These are phyloP conservation scores for Hymenoscyphus albidus DNA, from an alignment of 2,329 filamentous ascomycete genomes.

Conservation along the genomic window DNA sequence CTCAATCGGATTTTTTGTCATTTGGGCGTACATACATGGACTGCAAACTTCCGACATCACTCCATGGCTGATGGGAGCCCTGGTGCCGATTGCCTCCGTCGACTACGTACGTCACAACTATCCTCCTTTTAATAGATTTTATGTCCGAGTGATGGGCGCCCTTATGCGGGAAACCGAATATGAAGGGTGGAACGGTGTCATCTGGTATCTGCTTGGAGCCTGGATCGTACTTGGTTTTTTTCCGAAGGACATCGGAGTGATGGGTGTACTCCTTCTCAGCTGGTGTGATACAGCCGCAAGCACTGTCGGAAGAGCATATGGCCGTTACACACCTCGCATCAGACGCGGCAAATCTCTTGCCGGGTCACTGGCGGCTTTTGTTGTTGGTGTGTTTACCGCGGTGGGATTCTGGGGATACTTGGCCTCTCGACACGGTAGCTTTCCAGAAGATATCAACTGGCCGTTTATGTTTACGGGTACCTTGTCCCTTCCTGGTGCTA, in stretches of 20 bases:
- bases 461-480: conserved; percentile 78
- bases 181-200: conserved; percentile 90
- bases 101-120: conserved; percentile 83
- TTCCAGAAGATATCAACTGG: conserved; percentile 64
- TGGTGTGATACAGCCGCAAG: conserved; percentile 98
- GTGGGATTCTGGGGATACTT: conserved; percentile 85
- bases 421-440: conserved; percentile 63
- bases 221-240: conserved; percentile 83
- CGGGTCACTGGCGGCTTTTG: conserved; percentile 78
- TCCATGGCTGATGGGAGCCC: conserved; percentile 73
- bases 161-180: conserved; percentile 98
- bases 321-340: conserved; percentile 81
- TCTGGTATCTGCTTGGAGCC: conserved; percentile 90
- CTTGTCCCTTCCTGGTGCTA: conserved; percentile 62
- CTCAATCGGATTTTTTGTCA: conserved; percentile 90
- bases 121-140: conserved; percentile 77
- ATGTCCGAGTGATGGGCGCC: conserved; percentile 79
- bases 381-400: conserved; percentile 78
- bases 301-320: conserved; percentile 87
- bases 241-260: conserved; percentile 88
- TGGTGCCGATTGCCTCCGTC: conserved; percentile 78
- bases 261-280: conserved; percentile 84
- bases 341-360: conserved; percentile 88
- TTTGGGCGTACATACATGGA: conserved; percentile 79
- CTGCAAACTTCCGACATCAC: conserved; percentile 74